Base-by-base conservation (phyloP, 2,329 filamentous ascomycete genomes). In the Colletotrichum limetticola region DNA sequence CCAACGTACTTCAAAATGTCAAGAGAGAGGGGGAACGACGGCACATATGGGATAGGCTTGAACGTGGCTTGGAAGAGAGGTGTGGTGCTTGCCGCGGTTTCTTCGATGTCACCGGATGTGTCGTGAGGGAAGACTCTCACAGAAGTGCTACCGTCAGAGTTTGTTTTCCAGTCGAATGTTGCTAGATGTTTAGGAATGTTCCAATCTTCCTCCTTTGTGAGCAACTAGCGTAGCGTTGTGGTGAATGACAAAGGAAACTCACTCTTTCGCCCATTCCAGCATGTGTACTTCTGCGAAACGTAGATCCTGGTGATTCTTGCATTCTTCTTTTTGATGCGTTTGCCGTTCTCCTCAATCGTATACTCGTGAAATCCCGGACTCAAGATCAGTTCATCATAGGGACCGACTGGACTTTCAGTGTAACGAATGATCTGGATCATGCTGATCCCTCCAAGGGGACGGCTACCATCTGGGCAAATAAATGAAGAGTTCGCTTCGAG, bases 151-250 rank as follows among this genome's bases (percentile, higher is more conserved):
- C 81, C 82, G 71, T 83, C 78, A 6, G 80, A 71, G 42, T 80
- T 74, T 22, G 81, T 76, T 16, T 79, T 78, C 83, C 86, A 90
- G 16, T 83, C 82, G 76, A 90, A 90, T 12, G 80, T 80, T 46
- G 88, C 88, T 16, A 89, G 83, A 68, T 89, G 87, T 75, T 90
- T 90, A 14, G 88, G 87, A 35, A 88, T 85, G 76, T 88, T 89
- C 87, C 87, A 90, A 74, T 89, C 86, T 87, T 57, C 16, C 3
- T 14, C 11, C 19, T 8, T 16, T 58, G 55, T 37, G 8, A 57
- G 30, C 35, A 37, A n/a, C 32, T 26, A 16, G 12, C 26, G 5
- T 14, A 5, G 19, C 11, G 19, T 0, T 19, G 19, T 4, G 55
- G 26, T 6, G 14, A 24, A n/a, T 7, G 1, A n/a, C 12, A 37